Evolutionary conservation across 108 stramenopile species (phyloP).

Genomic region (Aurantiochytrium sp.): DNA sequence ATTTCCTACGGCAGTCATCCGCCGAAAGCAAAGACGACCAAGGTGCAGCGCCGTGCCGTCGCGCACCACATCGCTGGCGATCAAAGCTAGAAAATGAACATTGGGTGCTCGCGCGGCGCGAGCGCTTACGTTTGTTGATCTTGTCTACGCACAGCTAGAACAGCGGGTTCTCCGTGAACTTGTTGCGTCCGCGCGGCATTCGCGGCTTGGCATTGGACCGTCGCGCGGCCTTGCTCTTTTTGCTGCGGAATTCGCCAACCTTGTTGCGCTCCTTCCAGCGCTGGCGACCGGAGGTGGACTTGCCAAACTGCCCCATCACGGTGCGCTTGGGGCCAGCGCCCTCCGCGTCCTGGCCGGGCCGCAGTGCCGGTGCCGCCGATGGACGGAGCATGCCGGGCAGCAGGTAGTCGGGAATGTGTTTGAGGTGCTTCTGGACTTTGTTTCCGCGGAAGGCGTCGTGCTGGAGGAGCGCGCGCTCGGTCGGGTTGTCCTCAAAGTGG

Average conservation of each 20-base stretch:
- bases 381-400: not conserved
- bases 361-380: no score
- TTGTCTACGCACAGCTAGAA: no score
- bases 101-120: no score
- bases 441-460: slow-evolving; percentile 52
- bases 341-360: not conserved
- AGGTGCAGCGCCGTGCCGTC: no score
- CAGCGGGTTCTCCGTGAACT: no score
- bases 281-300: not conserved
- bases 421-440: not conserved
- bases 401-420: slow-evolving; percentile 12
- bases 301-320: not conserved
- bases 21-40: no score
- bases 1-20: no score
- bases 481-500: slow-evolving; percentile 91
- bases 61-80: no score
- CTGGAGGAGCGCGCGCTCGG: slow-evolving; percentile 73
- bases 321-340: not conserved
- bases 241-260: not conserved
- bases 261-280: slow-evolving; percentile 3
- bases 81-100: no score
- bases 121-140: no score
- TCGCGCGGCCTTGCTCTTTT: not conserved
- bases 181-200: no score
- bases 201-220: no score